phyloP scores from a whole-genome alignment of 441 rosid genomes.

The Populus hybrid region DNA sequence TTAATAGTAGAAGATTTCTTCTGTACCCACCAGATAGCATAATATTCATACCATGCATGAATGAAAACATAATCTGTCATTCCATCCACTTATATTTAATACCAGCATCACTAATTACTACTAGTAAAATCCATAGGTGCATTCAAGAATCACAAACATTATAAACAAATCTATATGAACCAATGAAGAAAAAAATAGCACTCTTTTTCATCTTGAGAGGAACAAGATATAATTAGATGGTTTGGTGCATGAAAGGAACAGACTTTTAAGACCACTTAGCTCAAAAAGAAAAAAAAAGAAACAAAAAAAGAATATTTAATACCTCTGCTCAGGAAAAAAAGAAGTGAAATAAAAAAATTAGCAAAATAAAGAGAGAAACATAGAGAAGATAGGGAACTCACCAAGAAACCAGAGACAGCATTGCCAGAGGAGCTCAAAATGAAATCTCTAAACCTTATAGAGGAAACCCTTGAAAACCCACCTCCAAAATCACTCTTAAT shows the following conservation, averaged over 20 bases:
- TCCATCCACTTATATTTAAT: slow-evolving; percentile 13
- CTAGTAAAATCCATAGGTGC: not conserved
- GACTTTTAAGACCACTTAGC: not conserved
- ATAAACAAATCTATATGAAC: not conserved
- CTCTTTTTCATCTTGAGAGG: not conserved
- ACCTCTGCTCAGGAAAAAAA: not conserved
- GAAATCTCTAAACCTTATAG: slow-evolving; percentile 21
- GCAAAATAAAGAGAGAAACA: not conserved
- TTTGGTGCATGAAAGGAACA: not conserved
- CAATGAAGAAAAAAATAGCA: not conserved
- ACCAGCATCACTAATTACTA: not conserved
- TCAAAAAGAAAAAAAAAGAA: not conserved
- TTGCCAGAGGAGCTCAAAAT: slow-evolving; percentile 29
- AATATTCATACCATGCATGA: slow-evolving; percentile 31
- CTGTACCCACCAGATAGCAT: slow-evolving; percentile 30
- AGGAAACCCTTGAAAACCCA: slow-evolving; percentile 26
- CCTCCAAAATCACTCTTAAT: slow-evolving; percentile 32
- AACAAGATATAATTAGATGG: not conserved
- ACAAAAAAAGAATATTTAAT: not conserved
- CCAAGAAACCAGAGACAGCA: slow-evolving; percentile 42
- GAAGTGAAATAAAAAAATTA: not conserved
- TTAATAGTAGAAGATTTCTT: slow-evolving; percentile 13
- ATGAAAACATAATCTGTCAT: slow-evolving; percentile 23
- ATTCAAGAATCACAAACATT: not conserved
- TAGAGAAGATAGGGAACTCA: slow-evolving; percentile 23